Percentiles rank a stretch among this genome's conserved stretches.
Evolutionary conservation across 2,329 filamentous ascomycete genomes (phyloP).

Genomic region (Trichoderma cornu-damae): DNA sequence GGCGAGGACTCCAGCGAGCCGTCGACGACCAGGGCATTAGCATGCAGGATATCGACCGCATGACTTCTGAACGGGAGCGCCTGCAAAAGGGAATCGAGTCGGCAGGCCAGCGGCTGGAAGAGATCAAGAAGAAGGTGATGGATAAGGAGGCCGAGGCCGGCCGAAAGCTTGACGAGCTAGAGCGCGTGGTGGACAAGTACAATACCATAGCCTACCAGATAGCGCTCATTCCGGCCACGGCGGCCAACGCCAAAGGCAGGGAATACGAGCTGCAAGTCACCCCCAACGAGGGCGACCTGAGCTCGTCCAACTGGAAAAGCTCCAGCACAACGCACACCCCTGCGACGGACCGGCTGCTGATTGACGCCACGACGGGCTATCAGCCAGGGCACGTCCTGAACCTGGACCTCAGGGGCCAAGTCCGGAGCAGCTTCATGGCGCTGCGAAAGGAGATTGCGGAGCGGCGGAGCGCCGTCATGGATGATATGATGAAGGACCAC

Average conservation of each 20-base stretch:
- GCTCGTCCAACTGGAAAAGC: conserved; percentile 50
- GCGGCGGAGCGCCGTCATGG: conserved; percentile 71
- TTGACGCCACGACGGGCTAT: conserved; percentile 79
- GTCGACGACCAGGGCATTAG: conserved; percentile 93
- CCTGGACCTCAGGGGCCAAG: conserved; percentile 75
- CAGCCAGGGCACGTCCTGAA: conserved; percentile 85
- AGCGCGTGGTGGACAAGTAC: conserved; percentile 82
- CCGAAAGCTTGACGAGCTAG: conserved; percentile 83
- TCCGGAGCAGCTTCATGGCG: conserved; percentile 71
- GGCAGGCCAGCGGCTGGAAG: conserved; percentile 70
- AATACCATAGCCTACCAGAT: conserved; percentile 94
- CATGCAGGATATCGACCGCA: conserved; percentile 97
- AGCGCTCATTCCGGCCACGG: conserved; percentile 78
- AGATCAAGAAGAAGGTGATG: conserved; percentile 73
- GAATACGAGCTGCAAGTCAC: conserved; percentile 81
- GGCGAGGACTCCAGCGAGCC: conserved; percentile 69
- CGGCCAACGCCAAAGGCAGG: conserved; percentile 75
- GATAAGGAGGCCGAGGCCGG: conserved; percentile 88
- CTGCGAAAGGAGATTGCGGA: conserved; percentile 92
- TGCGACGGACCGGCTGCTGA: conserved; percentile 69
- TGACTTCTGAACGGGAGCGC: conserved; percentile 91
- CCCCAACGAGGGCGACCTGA: conserved; percentile 76
- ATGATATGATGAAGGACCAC: conserved; percentile 90
- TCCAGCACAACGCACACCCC: conserved; percentile 33
- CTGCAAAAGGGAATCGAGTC: conserved; percentile 84